These are phyloP conservation scores for Dendrostoma leiphaemia DNA, from an alignment of 2,329 filamentous ascomycete species.

Conservation along the genomic window DNA sequence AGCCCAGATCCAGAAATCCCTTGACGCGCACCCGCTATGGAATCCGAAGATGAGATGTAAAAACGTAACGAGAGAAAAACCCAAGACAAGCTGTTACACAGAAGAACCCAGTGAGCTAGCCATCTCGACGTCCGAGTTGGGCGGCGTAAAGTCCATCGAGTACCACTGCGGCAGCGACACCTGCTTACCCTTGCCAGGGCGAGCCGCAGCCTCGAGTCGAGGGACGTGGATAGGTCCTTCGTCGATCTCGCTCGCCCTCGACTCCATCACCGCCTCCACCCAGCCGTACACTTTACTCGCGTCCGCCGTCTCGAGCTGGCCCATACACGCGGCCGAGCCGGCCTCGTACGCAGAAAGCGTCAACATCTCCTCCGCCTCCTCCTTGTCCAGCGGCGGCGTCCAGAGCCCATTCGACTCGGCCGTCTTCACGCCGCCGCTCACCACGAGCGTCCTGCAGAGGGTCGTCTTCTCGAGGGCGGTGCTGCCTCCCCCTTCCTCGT, in stretches of 20 bases:
- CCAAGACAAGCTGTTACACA: neutral
- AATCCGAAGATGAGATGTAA: no score
- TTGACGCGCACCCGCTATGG: neutral
- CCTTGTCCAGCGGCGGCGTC: neutral
- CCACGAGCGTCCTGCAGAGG: constrained; percentile 6
- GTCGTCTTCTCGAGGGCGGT: neutral
- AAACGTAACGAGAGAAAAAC: neutral
- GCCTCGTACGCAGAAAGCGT: neutral
- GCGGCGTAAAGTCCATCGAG: neutral
- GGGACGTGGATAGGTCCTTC: neutral
- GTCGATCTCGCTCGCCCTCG: neutral
- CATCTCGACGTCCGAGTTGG: neutral
- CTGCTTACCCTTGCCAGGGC: neutral
- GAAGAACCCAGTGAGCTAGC: neutral
- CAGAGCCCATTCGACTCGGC: neutral
- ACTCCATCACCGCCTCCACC: neutral
- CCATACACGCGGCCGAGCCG: neutral
- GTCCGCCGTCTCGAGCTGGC: neutral
- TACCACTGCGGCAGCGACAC: neutral
- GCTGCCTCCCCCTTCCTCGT: neutral
- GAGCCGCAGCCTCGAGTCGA: neutral
- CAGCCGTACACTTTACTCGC: neutral
- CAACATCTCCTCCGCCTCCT: neutral
- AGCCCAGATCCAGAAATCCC: no score
- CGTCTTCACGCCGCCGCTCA: neutral